Percentiles rank a stretch among this genome's conserved stretches.
Conservation (phyloP, 208 protist genomes). For the Trypanosoma lewisi region DNA sequence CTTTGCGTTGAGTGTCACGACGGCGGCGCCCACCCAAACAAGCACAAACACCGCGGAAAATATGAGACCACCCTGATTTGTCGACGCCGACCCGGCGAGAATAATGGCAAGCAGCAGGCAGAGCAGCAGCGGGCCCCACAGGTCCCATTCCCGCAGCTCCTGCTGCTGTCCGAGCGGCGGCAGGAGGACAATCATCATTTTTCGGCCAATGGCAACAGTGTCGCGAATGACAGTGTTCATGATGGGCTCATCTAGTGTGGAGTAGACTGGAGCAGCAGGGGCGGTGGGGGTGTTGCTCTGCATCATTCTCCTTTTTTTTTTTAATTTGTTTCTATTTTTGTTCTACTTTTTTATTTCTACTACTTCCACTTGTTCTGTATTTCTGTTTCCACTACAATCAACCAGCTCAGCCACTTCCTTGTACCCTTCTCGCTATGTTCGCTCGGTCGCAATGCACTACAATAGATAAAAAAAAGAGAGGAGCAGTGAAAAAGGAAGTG, state of each 20-base stretch:
- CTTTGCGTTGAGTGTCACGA: constrained; percentile 92
- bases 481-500: constrained; percentile 3
- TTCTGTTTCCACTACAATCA: too few species aligned
- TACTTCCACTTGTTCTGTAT: not conserved
- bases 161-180: constrained; percentile 39
- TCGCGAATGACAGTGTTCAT: constrained; percentile 62
- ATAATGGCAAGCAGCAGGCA: constrained; percentile 83
- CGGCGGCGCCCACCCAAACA: constrained; percentile 78
- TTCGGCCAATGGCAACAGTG: constrained; percentile 62
- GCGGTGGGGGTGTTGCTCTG: not conserved
- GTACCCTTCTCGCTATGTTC: too few species aligned
- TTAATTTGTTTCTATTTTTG: not conserved
- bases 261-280: constrained; percentile 24
- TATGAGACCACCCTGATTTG: constrained; percentile 44
- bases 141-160: constrained; percentile 84
- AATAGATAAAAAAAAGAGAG: constrained; percentile 14
- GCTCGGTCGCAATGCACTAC: not conserved
- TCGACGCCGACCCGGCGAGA: constrained; percentile 36
- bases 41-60: constrained; percentile 91
- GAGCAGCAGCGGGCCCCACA: constrained; percentile 93
- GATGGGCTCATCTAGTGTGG: constrained; percentile 69
- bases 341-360: not conserved
- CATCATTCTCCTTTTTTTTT: constrained; percentile 14
- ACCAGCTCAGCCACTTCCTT: too few species aligned
- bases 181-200: constrained; percentile 64